A percentile compares a stretch with the other conserved stretches of the same genome.
Conservation (phyloP, 495 filamentous ascomycete genomes). For the Thermothielavioides terrestris region DNA sequence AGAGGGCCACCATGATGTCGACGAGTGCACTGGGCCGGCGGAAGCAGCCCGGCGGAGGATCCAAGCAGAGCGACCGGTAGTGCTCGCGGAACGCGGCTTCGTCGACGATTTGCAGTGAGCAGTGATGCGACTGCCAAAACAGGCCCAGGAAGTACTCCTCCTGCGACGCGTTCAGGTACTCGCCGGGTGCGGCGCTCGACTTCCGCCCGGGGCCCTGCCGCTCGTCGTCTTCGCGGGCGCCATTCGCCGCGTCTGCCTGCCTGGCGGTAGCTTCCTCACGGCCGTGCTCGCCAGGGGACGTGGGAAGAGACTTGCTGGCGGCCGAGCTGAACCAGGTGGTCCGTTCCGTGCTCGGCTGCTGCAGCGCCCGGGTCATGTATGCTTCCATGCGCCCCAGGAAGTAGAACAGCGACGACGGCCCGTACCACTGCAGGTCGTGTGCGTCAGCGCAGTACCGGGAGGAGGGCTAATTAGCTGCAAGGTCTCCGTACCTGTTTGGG, state of each 20-base stretch:
- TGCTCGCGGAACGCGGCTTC: slow-evolving; percentile 41
- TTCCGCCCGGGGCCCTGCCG: no score
- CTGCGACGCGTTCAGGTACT: slow-evolving; percentile 26
- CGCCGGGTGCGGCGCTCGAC: background rate
- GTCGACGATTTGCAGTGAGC: slow-evolving; percentile 32
- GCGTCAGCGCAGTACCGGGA: slow-evolving; percentile 18
- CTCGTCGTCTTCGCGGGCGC: no score
- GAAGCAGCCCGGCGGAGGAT: slow-evolving; percentile 16
- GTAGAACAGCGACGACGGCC: slow-evolving; percentile 33
- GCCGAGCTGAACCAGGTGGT: slow-evolving; percentile 3
- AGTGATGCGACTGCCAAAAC: slow-evolving; percentile 44
- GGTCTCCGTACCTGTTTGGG: no score
- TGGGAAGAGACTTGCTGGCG: background rate
- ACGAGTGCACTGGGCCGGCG: slow-evolving; percentile 45
- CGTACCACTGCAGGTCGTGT: slow-evolving; percentile 28
- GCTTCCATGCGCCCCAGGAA: slow-evolving; percentile 30
- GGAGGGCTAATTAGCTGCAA: no score
- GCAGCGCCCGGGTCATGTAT: slow-evolving; percentile 25
- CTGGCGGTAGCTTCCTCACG: no score
- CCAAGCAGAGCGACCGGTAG: slow-evolving; percentile 40
- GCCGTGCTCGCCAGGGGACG: no score
- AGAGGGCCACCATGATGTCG: slow-evolving; percentile 47
- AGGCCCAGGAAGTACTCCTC: slow-evolving; percentile 43
- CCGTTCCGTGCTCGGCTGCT: slow-evolving; percentile 22
- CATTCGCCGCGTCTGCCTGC: no score